These are phyloP conservation scores for Pseudogymnoascus destructans DNA, from an alignment of 2,329 filamentous ascomycete species.

Conservation along the genomic window DNA sequence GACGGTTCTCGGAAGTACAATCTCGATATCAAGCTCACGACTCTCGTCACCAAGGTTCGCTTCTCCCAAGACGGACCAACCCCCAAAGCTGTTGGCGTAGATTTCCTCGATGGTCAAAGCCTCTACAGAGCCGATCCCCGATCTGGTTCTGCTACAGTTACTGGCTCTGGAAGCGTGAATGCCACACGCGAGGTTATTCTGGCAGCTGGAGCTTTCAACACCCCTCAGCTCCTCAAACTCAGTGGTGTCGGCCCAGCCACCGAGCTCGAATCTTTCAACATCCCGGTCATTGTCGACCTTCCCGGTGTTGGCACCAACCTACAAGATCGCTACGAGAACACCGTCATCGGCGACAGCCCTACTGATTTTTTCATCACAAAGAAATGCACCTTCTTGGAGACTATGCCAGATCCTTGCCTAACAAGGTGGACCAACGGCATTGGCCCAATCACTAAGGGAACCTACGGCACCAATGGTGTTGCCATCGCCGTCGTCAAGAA, in stretches of 20 bases:
- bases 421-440: slow-evolving; percentile 16
- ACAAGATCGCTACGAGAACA: slow-evolving; percentile 42
- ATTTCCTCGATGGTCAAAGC: slow-evolving; percentile 31
- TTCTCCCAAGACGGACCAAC: slow-evolving; percentile 25
- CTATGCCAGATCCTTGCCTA: slow-evolving; percentile 27
- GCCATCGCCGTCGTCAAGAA: slow-evolving; percentile 28
- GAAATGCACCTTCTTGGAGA: slow-evolving; percentile 27
- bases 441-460: slow-evolving; percentile 16
- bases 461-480: slow-evolving; percentile 35
- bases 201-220: slow-evolving; percentile 35
- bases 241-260: slow-evolving; percentile 32
- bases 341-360: slow-evolving; percentile 31
- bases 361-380: slow-evolving; percentile 28
- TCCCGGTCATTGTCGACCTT: slow-evolving; percentile 40
- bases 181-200: slow-evolving; percentile 36
- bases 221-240: slow-evolving; percentile 35
- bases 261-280: slow-evolving; percentile 31
- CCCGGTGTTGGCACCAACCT: slow-evolving; percentile 52
- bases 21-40: slow-evolving; percentile 16
- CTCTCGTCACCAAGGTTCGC: slow-evolving; percentile 30
- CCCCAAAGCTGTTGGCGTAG: slow-evolving; percentile 31
- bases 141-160: slow-evolving; percentile 18
- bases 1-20: slow-evolving; percentile 17
- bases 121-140: slow-evolving; percentile 33
- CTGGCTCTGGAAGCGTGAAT: slow-evolving; percentile 23